These are phyloP conservation scores for Lachnellula subtilissima DNA, from an alignment of 2,329 filamentous ascomycete genomes.

Conservation along the genomic window DNA sequence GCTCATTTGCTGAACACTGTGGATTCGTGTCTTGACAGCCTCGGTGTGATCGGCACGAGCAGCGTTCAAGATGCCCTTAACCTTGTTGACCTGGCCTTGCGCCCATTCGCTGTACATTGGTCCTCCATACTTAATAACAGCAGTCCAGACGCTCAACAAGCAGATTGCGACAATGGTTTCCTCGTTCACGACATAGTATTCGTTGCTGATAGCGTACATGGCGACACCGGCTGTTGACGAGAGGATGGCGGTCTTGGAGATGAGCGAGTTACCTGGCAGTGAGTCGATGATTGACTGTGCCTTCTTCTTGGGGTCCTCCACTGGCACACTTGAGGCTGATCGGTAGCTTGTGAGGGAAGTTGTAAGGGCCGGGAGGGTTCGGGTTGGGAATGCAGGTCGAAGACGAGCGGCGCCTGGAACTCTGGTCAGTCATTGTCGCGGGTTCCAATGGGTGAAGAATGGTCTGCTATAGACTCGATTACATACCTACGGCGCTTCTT, in stretches of 20 bases:
- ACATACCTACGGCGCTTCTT: constrained; percentile 91
- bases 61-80: constrained; percentile 90
- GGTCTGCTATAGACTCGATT: constrained; percentile 12
- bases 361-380: constrained; percentile 69
- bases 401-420: constrained; percentile 75
- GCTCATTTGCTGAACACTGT: constrained; percentile 89
- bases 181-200: constrained; percentile 99
- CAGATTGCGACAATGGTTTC: constrained; percentile 93
- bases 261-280: constrained; percentile 83
- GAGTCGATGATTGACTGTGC: constrained; percentile 92
- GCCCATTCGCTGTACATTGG: constrained; percentile 93
- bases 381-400: constrained; percentile 73
- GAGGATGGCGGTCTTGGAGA: constrained; percentile 96
- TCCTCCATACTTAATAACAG: constrained; percentile 87
- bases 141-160: constrained; percentile 87
- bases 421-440: constrained; percentile 30
- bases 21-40: constrained; percentile 91
- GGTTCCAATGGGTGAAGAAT: constrained; percentile 19
- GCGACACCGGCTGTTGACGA: constrained; percentile 87
- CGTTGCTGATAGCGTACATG: constrained; percentile 95
- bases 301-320: constrained; percentile 92
- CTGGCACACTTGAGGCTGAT: constrained; percentile 70
- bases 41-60: constrained; percentile 91
- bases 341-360: constrained; percentile 61
- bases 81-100: constrained; percentile 80